These are phyloP conservation scores for Neoboletus brunneissimus DNA, from an alignment of 768 basidiomycete species.

Conservation along the genomic window DNA sequence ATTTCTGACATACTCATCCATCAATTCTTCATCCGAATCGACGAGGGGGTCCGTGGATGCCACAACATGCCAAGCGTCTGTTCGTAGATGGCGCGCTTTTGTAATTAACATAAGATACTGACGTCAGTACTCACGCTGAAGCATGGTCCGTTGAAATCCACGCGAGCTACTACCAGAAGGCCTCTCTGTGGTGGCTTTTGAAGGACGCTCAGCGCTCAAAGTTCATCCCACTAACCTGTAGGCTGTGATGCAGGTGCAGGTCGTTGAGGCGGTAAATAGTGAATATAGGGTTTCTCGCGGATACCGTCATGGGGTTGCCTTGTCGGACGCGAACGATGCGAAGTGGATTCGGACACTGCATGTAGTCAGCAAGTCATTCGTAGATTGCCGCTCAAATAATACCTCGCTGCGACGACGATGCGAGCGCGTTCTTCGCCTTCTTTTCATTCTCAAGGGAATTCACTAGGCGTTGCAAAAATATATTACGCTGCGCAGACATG, in stretches of 20 bases:
- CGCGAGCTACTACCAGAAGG: constrained; percentile 10
- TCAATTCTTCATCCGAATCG: constrained; percentile 72
- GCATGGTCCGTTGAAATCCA: constrained; percentile 40
- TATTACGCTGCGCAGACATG: constrained; percentile 71
- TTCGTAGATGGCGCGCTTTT: neutral
- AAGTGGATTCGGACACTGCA: constrained; percentile 24
- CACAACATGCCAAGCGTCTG: constrained; percentile 75
- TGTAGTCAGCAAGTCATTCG: constrained; percentile 10
- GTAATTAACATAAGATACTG: neutral
- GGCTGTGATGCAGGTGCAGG: constrained; percentile 12
- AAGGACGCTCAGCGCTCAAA: neutral
- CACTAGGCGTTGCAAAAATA: constrained; percentile 70
- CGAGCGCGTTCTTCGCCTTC: constrained; percentile 38
- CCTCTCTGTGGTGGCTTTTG: constrained; percentile 17
- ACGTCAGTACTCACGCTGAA: constrained; percentile 38
- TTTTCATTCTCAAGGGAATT: constrained; percentile 52
- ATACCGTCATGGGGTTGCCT: constrained; percentile 23
- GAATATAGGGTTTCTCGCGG: constrained; percentile 35
- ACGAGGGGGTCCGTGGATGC: constrained; percentile 60
- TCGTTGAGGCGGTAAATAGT: constrained; percentile 32
- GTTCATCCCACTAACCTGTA: constrained; percentile 20
- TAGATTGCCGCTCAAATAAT: neutral
- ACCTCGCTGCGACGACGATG: constrained; percentile 33
- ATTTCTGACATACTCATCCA: constrained; percentile 57
- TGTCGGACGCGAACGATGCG: constrained; percentile 26